Evolutionary conservation across 1,139 yeast species (phyloP), one percentile per base, ranked within the genome.

Genomic region (Sugiyamaella xylanicola): DNA sequence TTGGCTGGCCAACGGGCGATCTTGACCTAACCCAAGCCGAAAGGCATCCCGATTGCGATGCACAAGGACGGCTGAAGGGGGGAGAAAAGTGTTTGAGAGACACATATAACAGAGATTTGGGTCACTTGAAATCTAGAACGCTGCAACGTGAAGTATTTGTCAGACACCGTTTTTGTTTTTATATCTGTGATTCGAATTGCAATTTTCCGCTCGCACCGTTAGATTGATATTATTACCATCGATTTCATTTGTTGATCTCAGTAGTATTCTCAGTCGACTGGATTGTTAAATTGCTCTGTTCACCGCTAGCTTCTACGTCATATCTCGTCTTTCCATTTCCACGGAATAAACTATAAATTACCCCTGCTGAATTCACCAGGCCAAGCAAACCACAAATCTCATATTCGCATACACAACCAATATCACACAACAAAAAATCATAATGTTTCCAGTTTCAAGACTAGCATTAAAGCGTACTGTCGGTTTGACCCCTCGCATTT

Each of bases 361-460:
- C n/a, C n/a, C n/a, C n/a, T n/a, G n/a, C n/a, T n/a, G n/a, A 25
- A 11, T 25, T 25, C 32, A 11, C 5, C 32, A 7, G 32, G 11
- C 9, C 11, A 25, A 7, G 11, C 11, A 5, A 25, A 25, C 32
- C 11, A 7, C 32, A 7, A 11, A 25, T 11, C 15, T 8, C 15
- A 8, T 32, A n/a, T 32, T 32, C 15, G 13, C 37, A 32, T 32
- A n/a, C n/a, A n/a, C 15, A n/a, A 8, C 37, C 15, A 11, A 7
- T 32, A 4, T 8, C 37, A 4, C 15, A 15, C 11, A 4, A 39
- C 15, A 15, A 39, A 4, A 39, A 19, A 7, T 4, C 4, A 39
- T 20, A 39, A 48, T 48, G 52, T 41, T 48, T 48, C 46, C 22
- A 13, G 51, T 22, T 21, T 37, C 44, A 7, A 48, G 45, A 48